Evolutionary conservation across 2,329 filamentous ascomycete species (phyloP), one percentile per base, ranked within the genome.

Genomic region (Aspergillus eucalypticola): DNA sequence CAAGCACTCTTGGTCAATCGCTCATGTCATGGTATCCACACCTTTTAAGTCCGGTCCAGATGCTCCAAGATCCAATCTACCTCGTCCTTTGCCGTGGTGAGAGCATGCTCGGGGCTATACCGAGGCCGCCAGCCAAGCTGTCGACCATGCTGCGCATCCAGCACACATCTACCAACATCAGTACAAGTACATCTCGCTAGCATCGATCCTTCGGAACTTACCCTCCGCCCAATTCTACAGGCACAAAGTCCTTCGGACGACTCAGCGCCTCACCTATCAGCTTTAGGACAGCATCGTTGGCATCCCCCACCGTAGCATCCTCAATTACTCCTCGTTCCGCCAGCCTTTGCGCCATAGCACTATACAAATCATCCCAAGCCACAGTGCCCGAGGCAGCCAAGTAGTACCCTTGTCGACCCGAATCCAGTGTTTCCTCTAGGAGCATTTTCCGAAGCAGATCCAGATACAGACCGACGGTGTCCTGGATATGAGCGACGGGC

Each of bases 401-500:
- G 64, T 82, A 85, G 63, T 80, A 84, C 0, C 83, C 83, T 1
- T 78, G 72, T 56, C 73, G 77, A 0, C 80, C 81, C 51, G 79
- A 61, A 2, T 68, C 75, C 0, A 75, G 71, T 4, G 77, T 69
- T 11, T 74, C 67, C 1, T 70, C 77, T 1, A 61, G 63, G 2
- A 85, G 64, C 11, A 85, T 84, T 2, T 68, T 72, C 1, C 74
- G 73, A 6, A 84, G 64, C 0, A 85, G 70, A 2, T 76, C 67
- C 1, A 84, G 53, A 56, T 84, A 85, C 0, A 85, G 64, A 0
- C 66, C 67, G 0, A 79, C 75, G 35, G 77, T 85, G 58, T 86
- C 83, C 0, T 66, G 8, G 3, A 85, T 66, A 57, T 85, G 81
- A 59, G 79, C 83, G 5, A 86, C 83, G 0, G 83, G 83, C 83